Evolutionary conservation across 1,284 basidiomycete genomes (phyloP).

Genomic region (Heterobasidion annosum): DNA sequence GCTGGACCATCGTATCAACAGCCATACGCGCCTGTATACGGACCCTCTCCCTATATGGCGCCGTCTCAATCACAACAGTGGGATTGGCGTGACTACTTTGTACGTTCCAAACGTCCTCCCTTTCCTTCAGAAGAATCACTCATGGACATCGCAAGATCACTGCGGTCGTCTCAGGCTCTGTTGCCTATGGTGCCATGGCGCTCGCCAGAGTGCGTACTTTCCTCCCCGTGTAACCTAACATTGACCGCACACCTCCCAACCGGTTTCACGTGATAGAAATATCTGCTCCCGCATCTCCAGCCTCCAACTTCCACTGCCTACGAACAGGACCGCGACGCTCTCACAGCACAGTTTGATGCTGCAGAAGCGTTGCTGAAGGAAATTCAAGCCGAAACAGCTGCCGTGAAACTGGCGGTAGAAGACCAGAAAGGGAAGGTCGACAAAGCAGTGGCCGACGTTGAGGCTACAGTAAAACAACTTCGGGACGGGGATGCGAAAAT

Average conservation of each 20-base stretch:
- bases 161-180: conserved; percentile 82
- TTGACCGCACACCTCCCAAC: background rate
- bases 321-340: conserved; percentile 78
- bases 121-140: background rate
- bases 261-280: conserved; percentile 54
- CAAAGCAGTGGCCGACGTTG: conserved; percentile 73
- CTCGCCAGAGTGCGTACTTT: conserved; percentile 63
- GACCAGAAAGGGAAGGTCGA: conserved; percentile 77
- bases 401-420: conserved; percentile 72
- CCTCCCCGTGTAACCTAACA: background rate
- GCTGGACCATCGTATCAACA: conserved; percentile 23
- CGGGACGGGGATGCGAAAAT: conserved; percentile 73
- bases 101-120: conserved; percentile 30
- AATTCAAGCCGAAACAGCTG: conserved; percentile 71
- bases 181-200: conserved; percentile 83
- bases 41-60: conserved; percentile 28
- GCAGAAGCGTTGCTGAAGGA: conserved; percentile 79
- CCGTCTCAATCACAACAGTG: conserved; percentile 41
- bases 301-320: conserved; percentile 88
- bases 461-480: conserved; percentile 70
- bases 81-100: conserved; percentile 96
- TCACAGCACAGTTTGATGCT: conserved; percentile 90
- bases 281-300: conserved; percentile 84
- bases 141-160: conserved; percentile 62
- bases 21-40: conserved; percentile 31